These are phyloP conservation scores for Tympanopsis confertula DNA, from an alignment of 2,329 filamentous ascomycete genomes.

Conservation along the genomic window DNA sequence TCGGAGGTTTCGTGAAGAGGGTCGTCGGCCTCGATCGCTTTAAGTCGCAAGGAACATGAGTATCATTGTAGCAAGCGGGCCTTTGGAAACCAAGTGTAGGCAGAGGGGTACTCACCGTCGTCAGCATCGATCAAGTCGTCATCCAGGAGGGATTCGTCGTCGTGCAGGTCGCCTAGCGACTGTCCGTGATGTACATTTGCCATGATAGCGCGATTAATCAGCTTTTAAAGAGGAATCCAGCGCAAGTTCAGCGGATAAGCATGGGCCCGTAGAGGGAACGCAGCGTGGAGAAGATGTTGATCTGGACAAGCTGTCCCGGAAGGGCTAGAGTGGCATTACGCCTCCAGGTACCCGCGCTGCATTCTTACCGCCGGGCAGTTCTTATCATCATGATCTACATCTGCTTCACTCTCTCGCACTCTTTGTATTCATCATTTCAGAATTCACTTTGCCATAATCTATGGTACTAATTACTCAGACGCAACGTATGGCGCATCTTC, in stretches of 20 bases:
- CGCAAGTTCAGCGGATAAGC: too few relatives aligned
- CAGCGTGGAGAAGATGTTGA: too few relatives aligned
- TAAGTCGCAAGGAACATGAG: not conserved
- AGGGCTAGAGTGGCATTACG: constrained; percentile 1
- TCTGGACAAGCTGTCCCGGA: too few relatives aligned
- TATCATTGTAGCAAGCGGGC: too few relatives aligned
- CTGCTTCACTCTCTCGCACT: too few relatives aligned
- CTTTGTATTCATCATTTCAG: too few relatives aligned
- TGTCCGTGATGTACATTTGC: not conserved
- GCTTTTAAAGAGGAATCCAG: not conserved
- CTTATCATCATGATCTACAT: too few relatives aligned
- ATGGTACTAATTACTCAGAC: too few relatives aligned
- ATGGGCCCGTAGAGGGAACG: too few relatives aligned
- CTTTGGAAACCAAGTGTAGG: not conserved
- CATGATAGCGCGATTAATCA: not conserved
- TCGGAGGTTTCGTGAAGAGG: constrained; percentile 1
- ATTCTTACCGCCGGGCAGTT: too few relatives aligned
- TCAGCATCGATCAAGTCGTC: not conserved
- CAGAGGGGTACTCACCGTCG: not conserved
- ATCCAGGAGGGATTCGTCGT: constrained; percentile 1
- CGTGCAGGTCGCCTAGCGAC: not conserved
- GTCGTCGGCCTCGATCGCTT: not conserved
- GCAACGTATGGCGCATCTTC: constrained; percentile 30
- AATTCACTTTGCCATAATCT: too few relatives aligned
- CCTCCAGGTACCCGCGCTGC: too few relatives aligned